These are phyloP conservation scores for Galeopsis tetrahit DNA, from an alignment of 257 asterid genomes.

Conservation along the genomic window DNA sequence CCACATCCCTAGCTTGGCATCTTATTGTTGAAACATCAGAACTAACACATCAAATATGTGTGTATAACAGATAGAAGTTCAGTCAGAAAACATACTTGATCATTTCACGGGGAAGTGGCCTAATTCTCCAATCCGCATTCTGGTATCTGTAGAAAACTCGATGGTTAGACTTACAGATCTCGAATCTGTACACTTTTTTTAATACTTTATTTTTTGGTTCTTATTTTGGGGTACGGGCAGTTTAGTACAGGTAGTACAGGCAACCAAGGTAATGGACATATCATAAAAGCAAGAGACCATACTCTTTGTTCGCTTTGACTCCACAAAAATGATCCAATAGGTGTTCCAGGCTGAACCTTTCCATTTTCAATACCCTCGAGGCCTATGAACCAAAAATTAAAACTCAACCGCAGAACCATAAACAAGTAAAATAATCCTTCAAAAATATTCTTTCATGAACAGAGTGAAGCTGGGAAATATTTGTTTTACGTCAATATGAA, in stretches of 20 bases:
- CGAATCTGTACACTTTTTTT: constrained; percentile 6
- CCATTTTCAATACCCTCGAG: constrained; percentile 92
- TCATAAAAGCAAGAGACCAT: constrained; percentile 41
- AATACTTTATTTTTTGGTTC: constrained; percentile 17
- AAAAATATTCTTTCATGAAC: background rate
- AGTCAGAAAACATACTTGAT: constrained; percentile 55
- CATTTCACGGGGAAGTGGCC: constrained; percentile 95
- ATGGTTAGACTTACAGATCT: constrained; percentile 35
- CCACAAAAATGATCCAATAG: constrained; percentile 87
- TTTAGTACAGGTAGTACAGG: constrained; percentile 2
- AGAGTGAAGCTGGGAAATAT: background rate
- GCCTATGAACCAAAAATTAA: constrained; percentile 58
- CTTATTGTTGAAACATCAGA: background rate
- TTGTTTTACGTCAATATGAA: background rate
- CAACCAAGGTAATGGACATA: constrained; percentile 28
- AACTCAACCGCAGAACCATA: constrained; percentile 33
- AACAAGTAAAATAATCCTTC: constrained; percentile 11
- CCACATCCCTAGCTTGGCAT: constrained; percentile 3
- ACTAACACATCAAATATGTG: background rate
- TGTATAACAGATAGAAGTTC: constrained; percentile 7
- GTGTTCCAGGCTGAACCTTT: constrained; percentile 83
- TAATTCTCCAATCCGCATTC: constrained; percentile 99
- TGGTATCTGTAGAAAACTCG: constrained; percentile 70
- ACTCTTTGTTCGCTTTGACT: constrained; percentile 94
- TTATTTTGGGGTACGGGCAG: constrained; percentile 22